A percentile compares a stretch with the other conserved stretches of the same genome.
phyloP scores from a whole-genome alignment of 192 early-diverging fungal species.

The Geosiphon pyriformis region DNA sequence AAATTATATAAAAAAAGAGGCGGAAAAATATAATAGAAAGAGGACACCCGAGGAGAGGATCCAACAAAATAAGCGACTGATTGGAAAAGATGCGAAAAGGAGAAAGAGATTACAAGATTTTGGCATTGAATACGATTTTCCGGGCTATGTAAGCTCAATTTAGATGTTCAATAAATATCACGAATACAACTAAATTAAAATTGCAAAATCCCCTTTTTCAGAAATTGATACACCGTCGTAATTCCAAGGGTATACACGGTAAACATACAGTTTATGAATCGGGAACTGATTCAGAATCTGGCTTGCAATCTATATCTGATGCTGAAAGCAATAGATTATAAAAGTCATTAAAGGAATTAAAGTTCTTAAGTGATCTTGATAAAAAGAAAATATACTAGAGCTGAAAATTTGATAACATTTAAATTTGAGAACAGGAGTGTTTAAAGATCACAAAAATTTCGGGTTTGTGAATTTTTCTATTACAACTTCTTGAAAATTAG shows the following conservation, averaged over 20 bases:
- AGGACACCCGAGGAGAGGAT: constrained; percentile 47
- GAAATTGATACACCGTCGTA: not conserved
- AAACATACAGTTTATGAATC: not conserved
- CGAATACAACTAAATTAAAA: no score
- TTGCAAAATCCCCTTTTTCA: not conserved
- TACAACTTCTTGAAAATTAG: no score
- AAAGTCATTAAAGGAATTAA: no score
- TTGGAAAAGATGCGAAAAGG: constrained; percentile 56
- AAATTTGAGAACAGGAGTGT: no score
- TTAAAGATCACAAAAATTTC: no score
- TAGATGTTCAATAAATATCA: no score
- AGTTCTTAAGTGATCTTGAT: no score
- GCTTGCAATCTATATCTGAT: no score
- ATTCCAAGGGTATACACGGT: not conserved
- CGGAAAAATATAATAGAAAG: constrained; percentile 59
- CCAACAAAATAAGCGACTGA: constrained; percentile 40
- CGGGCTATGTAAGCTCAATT: constrained; percentile 51
- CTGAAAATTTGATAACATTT: no score
- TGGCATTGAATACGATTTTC: constrained; percentile 91
- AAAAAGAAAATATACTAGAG: no score
- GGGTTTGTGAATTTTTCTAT: no score
- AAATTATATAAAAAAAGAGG: constrained; percentile 53
- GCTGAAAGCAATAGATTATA: no score
- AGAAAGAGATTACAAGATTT: constrained; percentile 54
- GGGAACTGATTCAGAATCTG: not conserved